A percentile compares a stretch with the other conserved stretches of the same genome.
phyloP scores from a whole-genome alignment of 176 grass and related monocot species.

The Urochloa ruziziensis region DNA sequence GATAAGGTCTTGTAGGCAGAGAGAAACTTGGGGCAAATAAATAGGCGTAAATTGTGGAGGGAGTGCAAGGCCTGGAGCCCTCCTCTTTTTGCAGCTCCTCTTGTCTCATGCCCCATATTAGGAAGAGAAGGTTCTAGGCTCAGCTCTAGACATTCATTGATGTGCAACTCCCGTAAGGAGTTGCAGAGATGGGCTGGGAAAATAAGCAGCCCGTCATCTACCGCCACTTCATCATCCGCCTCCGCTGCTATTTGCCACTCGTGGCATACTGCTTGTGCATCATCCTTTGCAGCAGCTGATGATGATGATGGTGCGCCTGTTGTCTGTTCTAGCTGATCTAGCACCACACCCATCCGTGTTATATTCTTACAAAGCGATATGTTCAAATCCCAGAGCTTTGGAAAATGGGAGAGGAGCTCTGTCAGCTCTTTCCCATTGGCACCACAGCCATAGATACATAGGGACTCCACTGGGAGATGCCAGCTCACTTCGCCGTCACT shows the following conservation, averaged over 20 bases:
- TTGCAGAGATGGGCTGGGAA: not conserved
- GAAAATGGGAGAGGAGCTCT: not conserved
- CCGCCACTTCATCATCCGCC: not conserved
- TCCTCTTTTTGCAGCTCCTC: no score
- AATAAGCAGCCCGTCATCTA: not conserved
- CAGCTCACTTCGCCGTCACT: not conserved
- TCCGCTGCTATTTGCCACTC: not conserved
- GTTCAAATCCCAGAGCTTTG: not conserved
- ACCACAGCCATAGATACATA: not conserved
- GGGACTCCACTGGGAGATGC: not conserved
- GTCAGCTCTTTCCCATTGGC: not conserved
- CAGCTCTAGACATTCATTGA: fast-evolving
- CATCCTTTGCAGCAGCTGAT: no score
- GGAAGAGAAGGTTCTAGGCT: not conserved
- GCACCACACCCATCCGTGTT: not conserved
- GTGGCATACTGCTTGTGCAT: no score
- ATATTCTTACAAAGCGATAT: not conserved
- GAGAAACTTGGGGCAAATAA: not conserved
- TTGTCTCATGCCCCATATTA: no score
- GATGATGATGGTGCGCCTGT: not conserved
- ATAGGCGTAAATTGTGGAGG: fast-evolving
- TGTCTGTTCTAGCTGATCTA: not conserved
- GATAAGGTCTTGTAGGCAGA: not conserved
- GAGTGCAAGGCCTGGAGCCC: not conserved
- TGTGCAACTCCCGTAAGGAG: not conserved